phyloP scores from a whole-genome alignment of 306 rosid species.

The Carpinus fangiana region DNA sequence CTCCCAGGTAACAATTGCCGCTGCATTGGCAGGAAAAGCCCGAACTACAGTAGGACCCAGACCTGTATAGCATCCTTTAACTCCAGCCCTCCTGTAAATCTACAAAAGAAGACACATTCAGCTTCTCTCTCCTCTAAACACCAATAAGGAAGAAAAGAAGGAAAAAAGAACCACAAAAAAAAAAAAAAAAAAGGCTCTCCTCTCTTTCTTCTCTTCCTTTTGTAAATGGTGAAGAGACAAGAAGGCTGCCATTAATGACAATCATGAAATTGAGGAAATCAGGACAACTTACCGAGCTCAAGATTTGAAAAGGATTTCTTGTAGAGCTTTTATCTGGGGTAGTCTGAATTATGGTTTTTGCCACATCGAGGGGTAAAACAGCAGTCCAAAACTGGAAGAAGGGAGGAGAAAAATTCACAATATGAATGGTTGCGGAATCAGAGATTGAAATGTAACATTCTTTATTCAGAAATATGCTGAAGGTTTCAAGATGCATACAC shows the following conservation, averaged over 20 bases:
- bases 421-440: conserved; percentile 12
- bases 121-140: conserved; percentile 10
- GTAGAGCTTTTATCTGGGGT: conserved; percentile 49
- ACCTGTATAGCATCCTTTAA: conserved; percentile 89
- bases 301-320: conserved; percentile 71
- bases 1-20: conserved; percentile 92
- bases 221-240: conserved; percentile 4
- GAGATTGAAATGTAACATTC: background rate
- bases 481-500: conserved; percentile 56
- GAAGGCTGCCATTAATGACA: background rate
- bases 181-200: background rate
- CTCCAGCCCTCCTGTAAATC: conserved; percentile 68
- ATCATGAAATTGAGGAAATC: conserved; percentile 15
- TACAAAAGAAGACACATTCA: conserved; percentile 28
- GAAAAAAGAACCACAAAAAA: background rate
- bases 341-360: conserved; percentile 92
- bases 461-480: conserved; percentile 16
- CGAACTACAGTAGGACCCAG: conserved; percentile 79
- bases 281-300: conserved; percentile 54
- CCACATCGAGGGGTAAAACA: conserved; percentile 91
- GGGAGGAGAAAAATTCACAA: conserved; percentile 12
- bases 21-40: conserved; percentile 95
- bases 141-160: background rate
- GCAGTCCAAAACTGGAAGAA: conserved; percentile 81
- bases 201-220: background rate